A percentile compares a stretch with the other conserved stretches of the same genome.
phyloP scores from a whole-genome alignment of 2,329 filamentous ascomycete species.

The Akanthomyces dipterigenus region DNA sequence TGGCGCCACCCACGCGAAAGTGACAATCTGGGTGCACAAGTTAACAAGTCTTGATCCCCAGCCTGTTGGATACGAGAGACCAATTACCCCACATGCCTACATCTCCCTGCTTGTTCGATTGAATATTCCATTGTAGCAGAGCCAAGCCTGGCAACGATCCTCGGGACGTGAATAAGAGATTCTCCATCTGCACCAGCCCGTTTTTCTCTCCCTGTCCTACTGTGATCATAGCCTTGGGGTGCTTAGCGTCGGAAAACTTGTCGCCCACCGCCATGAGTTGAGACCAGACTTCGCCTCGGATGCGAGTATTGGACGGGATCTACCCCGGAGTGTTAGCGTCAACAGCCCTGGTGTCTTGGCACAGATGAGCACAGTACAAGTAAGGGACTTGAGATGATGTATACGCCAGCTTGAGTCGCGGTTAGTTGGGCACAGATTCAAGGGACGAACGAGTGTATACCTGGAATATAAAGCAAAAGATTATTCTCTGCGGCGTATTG shows the following conservation, averaged over 20 bases:
- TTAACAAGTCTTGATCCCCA: too few species aligned
- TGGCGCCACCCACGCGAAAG: background rate
- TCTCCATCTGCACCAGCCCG: background rate
- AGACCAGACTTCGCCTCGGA: conserved; percentile 1
- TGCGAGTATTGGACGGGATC: background rate
- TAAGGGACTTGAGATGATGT: background rate
- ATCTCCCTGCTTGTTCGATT: background rate
- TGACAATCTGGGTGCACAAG: background rate
- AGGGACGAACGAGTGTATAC: background rate
- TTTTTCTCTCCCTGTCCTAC: background rate
- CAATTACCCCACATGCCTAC: background rate
- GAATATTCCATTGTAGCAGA: background rate
- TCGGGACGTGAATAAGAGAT: background rate
- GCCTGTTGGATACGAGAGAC: background rate
- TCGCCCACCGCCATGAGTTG: background rate
- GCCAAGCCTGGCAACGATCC: background rate
- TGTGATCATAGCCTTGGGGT: background rate
- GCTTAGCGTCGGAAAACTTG: background rate
- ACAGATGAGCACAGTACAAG: background rate
- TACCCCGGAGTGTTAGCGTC: background rate
- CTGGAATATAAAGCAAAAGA: background rate
- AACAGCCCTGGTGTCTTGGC: too few species aligned
- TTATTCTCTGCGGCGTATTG: background rate
- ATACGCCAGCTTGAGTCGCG: background rate
- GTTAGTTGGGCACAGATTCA: background rate